A percentile compares a stretch with the other conserved stretches of the same genome.
phyloP scores from a whole-genome alignment of 1,139 yeast species.

The Entelexis paramagnoliae region DNA sequence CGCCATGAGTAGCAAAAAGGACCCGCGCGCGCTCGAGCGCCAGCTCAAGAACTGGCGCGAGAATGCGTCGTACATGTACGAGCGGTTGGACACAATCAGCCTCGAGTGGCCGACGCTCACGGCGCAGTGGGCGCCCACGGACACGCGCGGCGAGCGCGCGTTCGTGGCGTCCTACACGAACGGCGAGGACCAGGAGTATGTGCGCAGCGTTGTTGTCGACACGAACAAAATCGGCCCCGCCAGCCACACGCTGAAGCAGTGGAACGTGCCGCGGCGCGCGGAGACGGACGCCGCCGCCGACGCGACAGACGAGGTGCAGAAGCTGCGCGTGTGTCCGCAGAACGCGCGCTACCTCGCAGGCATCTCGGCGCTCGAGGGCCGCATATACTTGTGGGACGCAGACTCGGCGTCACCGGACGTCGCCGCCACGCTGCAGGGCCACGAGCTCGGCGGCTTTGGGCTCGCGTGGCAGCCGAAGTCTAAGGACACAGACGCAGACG shows the following conservation, averaged over 20 bases:
- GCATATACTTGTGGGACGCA: conserved; percentile 41
- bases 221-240: conserved; percentile 12
- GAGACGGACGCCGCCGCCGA: background rate
- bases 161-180: conserved; percentile 19
- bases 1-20: background rate
- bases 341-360: conserved; percentile 58
- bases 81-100: conserved; percentile 17
- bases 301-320: conserved; percentile 49
- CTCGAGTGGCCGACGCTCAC: conserved; percentile 21
- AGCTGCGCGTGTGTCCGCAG: conserved; percentile 76
- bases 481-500: background rate
- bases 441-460: conserved; percentile 58
- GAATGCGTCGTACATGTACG: conserved; percentile 20
- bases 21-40: conserved; percentile 8
- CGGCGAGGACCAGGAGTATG: conserved; percentile 17
- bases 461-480: conserved; percentile 48
- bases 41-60: conserved; percentile 21
- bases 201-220: conserved; percentile 16
- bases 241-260: conserved; percentile 12
- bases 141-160: conserved; percentile 12
- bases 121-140: conserved; percentile 15
- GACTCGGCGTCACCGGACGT: conserved; percentile 5
- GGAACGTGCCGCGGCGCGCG: conserved; percentile 8
- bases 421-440: conserved; percentile 41
- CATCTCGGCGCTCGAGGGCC: conserved; percentile 59